phyloP scores from a whole-genome alignment of 305 asterid genomes.

The Fraxinus nigra region DNA sequence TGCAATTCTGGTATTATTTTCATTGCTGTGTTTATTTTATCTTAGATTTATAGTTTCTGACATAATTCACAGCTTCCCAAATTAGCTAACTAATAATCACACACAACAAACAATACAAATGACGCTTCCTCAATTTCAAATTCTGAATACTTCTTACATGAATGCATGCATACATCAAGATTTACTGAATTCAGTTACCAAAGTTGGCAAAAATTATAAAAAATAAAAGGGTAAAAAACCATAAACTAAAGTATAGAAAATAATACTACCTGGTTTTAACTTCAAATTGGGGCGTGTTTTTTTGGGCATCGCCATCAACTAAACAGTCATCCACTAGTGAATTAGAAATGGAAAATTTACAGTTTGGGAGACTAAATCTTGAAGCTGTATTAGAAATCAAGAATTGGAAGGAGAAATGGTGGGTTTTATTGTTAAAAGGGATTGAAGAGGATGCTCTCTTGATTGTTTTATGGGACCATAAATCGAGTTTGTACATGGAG shows the following conservation, averaged over 20 bases:
- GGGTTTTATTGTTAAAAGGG: slow-evolving; percentile 22
- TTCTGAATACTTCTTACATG: not conserved
- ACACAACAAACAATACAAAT: not conserved
- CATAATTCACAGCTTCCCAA: not conserved
- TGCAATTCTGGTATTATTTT: not conserved
- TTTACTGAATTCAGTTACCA: not conserved
- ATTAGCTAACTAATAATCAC: not conserved
- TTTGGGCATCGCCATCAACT: slow-evolving; percentile 36
- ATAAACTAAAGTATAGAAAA: not conserved
- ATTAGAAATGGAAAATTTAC: slow-evolving; percentile 24
- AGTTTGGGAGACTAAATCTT: slow-evolving; percentile 9
- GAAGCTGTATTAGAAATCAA: slow-evolving; percentile 30
- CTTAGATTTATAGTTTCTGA: not conserved
- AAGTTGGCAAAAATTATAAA: not conserved
- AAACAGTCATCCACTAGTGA: slow-evolving; percentile 46
- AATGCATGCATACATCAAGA: not conserved
- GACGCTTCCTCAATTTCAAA: not conserved
- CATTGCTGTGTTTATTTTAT: not conserved
- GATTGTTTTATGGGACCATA: slow-evolving; percentile 23
- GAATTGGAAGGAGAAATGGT: slow-evolving; percentile 8
- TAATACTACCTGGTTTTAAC: slow-evolving; percentile 49
- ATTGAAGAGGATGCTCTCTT: slow-evolving; percentile 16
- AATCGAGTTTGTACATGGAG: slow-evolving; percentile 31
- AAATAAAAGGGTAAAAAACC: not conserved
- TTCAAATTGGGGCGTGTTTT: slow-evolving; percentile 23